Conservation (phyloP, 2,329 filamentous ascomycete genomes). For the Fusarium graminum region DNA sequence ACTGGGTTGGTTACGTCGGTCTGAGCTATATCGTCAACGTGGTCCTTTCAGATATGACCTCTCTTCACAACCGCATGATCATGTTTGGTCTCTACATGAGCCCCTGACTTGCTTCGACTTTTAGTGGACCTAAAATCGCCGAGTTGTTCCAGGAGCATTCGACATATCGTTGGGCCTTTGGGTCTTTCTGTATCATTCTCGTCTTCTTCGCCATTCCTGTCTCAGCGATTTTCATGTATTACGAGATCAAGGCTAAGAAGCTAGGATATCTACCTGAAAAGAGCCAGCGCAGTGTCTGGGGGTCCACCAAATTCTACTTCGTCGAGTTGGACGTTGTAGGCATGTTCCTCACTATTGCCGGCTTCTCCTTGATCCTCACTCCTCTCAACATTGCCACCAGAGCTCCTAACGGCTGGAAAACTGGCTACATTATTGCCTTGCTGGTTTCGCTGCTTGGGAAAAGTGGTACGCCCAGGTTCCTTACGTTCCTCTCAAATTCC, state of each 20-base stretch:
- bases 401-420: slow-evolving; percentile 60
- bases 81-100: slow-evolving; percentile 60
- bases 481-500: slow-evolving; percentile 62
- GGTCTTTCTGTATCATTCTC: slow-evolving; percentile 73
- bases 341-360: slow-evolving; percentile 64
- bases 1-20: slow-evolving; percentile 68
- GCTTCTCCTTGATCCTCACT: slow-evolving; percentile 68
- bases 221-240: slow-evolving; percentile 65
- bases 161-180: slow-evolving; percentile 59
- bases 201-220: slow-evolving; percentile 72
- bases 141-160: slow-evolving; percentile 43
- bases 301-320: slow-evolving; percentile 56
- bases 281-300: slow-evolving; percentile 57
- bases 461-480: slow-evolving; percentile 61
- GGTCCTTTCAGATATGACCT: slow-evolving; percentile 60
- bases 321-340: slow-evolving; percentile 59
- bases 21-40: slow-evolving; percentile 58
- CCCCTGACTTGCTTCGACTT: slow-evolving; percentile 60
- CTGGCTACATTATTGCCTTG: slow-evolving; percentile 64
- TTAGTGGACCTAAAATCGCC: slow-evolving; percentile 52
- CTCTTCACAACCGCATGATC: slow-evolving; percentile 59
- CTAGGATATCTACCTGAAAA: slow-evolving; percentile 58
- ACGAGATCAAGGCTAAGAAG: slow-evolving; percentile 68
- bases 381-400: slow-evolving; percentile 68
- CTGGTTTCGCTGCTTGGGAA: slow-evolving; percentile 69